A percentile compares a stretch with the other conserved stretches of the same genome.
Evolutionary conservation across 2,329 filamentous ascomycete genomes (phyloP).

Genomic region (Elsinoe necatrix): DNA sequence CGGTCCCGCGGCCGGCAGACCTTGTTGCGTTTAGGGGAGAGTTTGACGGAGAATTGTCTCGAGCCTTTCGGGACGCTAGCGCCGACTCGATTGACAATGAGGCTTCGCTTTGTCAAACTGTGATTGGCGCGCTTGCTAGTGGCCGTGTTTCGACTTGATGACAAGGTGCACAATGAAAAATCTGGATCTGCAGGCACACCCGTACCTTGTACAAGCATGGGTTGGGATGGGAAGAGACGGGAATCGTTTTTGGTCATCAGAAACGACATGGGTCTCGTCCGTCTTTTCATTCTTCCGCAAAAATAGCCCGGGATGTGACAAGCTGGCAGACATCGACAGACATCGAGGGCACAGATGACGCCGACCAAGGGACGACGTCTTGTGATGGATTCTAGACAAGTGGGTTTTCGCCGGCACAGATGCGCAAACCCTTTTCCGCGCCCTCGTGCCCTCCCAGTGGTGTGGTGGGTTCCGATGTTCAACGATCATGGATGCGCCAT

Average conservation of each 20-base stretch:
- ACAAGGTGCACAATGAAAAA: slow-evolving; percentile 4
- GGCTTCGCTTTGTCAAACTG: not conserved
- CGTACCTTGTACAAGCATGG: slow-evolving; percentile 5
- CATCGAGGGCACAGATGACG: slow-evolving; percentile 4
- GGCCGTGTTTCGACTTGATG: slow-evolving; percentile 12
- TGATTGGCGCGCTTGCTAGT: slow-evolving; percentile 8
- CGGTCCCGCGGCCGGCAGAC: not conserved
- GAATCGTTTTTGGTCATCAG: not conserved
- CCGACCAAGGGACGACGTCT: not conserved
- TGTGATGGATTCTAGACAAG: not conserved
- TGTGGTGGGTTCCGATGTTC: slow-evolving; percentile 1
- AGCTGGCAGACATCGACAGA: not conserved
- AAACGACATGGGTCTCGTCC: not conserved
- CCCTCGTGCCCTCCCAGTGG: not conserved
- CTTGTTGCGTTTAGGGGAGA: slow-evolving; percentile 13
- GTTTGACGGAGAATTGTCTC: slow-evolving; percentile 13
- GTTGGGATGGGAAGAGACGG: not conserved
- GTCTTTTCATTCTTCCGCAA: not conserved
- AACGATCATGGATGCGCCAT: not conserved
- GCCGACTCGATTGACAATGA: slow-evolving; percentile 10
- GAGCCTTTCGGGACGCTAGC: not conserved
- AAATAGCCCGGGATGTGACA: not conserved
- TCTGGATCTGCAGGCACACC: slow-evolving; percentile 9
- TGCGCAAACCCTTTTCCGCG: not conserved
- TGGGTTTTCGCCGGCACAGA: not conserved